Conservation (phyloP, 2,329 filamentous ascomycete species). For the Mycosphaerelloides madeirae region DNA sequence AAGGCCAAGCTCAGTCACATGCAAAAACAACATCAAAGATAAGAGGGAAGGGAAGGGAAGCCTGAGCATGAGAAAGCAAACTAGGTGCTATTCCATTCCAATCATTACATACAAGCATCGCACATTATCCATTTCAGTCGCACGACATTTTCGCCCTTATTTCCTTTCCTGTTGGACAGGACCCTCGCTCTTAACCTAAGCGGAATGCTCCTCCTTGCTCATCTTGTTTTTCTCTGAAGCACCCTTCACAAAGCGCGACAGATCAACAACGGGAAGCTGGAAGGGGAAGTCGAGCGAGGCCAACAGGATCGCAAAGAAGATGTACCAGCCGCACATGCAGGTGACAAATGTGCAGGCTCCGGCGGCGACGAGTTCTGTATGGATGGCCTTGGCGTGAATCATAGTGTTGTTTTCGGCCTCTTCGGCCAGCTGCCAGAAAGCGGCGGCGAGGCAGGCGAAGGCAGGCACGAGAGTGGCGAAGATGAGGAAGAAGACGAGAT, state of each 20-base stretch:
- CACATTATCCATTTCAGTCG: too few relatives aligned
- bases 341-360: slow-evolving; percentile 49
- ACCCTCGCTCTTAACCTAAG: slow-evolving; percentile 7
- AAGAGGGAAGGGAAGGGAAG: too few relatives aligned
- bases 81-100: too few relatives aligned
- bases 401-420: slow-evolving; percentile 33
- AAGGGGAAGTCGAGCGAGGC: slow-evolving; percentile 52
- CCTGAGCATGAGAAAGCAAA: too few relatives aligned
- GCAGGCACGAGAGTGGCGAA: slow-evolving; percentile 59
- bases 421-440: slow-evolving; percentile 54
- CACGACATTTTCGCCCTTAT: too few relatives aligned
- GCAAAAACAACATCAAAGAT: too few relatives aligned
- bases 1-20: too few relatives aligned
- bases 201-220: slow-evolving; percentile 20
- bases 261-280: slow-evolving; percentile 46
- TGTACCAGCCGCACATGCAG: slow-evolving; percentile 49
- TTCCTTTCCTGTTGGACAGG: too few relatives aligned
- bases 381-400: slow-evolving; percentile 2
- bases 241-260: slow-evolving; percentile 43
- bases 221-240: slow-evolving; percentile 35
- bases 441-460: slow-evolving; percentile 57
- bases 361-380: slow-evolving; percentile 32
- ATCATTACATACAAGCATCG: too few relatives aligned
- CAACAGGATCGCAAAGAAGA: slow-evolving; percentile 52
- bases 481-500: slow-evolving; percentile 65